Conservation (phyloP, 129 eudicot species). For the Pittosporum tobira region DNA sequence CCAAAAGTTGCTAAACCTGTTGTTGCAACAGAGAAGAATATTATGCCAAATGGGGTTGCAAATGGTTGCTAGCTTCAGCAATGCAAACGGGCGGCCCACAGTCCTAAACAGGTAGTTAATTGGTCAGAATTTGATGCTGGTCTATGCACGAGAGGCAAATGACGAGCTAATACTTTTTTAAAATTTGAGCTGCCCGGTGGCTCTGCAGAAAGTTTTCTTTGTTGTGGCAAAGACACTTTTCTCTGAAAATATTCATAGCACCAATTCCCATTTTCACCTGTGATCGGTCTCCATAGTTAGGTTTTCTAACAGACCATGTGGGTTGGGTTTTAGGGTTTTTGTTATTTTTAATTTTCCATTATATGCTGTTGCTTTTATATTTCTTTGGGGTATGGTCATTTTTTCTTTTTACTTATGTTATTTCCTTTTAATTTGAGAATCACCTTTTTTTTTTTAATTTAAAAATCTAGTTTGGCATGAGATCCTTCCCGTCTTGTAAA, state of each 20-base stretch:
- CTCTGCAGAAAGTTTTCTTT: background rate
- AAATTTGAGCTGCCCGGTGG: conserved; percentile 1
- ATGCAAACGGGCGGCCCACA: conserved; percentile 16
- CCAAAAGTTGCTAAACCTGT: conserved; percentile 10
- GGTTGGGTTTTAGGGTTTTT: conserved; percentile 8
- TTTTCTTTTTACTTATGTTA: background rate
- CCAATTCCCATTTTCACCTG: background rate
- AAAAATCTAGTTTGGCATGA: too few species aligned
- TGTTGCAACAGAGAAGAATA: conserved; percentile 17
- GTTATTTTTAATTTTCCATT: background rate
- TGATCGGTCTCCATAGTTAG: conserved; percentile 8
- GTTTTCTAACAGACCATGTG: background rate
- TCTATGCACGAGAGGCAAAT: background rate
- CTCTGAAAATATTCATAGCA: background rate
- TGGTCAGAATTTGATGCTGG: background rate
- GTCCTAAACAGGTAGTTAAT: background rate
- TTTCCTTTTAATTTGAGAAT: too few species aligned
- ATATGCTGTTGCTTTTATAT: background rate
- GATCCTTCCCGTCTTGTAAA: too few species aligned
- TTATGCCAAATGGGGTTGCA: conserved; percentile 36
- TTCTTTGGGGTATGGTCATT: background rate
- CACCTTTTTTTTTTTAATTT: too few species aligned
- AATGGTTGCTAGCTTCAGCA: conserved; percentile 33
- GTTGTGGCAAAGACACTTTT: background rate
- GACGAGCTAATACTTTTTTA: too few species aligned